Conservation (phyloP, 352 stramenopile genomes). For the Thalassiosira mediterranea region DNA sequence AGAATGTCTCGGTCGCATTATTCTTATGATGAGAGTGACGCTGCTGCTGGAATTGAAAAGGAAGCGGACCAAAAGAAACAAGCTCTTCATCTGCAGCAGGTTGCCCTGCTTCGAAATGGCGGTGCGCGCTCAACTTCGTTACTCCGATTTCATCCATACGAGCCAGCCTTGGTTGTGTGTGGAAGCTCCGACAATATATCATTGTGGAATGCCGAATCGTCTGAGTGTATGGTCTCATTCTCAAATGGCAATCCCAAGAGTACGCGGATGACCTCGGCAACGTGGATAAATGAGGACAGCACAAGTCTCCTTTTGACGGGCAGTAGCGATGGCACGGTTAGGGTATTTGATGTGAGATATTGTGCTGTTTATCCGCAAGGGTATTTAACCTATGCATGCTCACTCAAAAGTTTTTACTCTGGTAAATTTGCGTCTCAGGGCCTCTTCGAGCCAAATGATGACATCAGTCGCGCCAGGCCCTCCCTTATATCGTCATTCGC, state of each 20-base stretch:
- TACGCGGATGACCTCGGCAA: slow-evolving; percentile 90
- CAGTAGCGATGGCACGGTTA: slow-evolving; percentile 95
- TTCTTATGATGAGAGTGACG: slow-evolving; percentile 44
- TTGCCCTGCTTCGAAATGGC: slow-evolving; percentile 88
- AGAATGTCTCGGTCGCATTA: slow-evolving; percentile 22
- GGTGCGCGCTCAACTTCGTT: slow-evolving; percentile 93
- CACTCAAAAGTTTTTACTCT: no score
- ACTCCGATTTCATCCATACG: slow-evolving; percentile 96
- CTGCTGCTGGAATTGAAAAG: slow-evolving; percentile 42
- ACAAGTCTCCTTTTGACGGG: slow-evolving; percentile 93
- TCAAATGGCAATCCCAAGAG: slow-evolving; percentile 74
- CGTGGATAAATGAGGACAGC: slow-evolving; percentile 95
- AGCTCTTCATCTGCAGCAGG: slow-evolving; percentile 89
- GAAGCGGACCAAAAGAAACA: slow-evolving; percentile 58
- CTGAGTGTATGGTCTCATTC: slow-evolving; percentile 58
- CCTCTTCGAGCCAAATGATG: slow-evolving; percentile 73
- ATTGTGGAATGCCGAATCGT: slow-evolving; percentile 93
- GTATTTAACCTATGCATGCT: no score
- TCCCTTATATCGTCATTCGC: slow-evolving; percentile 91
- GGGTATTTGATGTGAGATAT: slow-evolving; percentile 95
- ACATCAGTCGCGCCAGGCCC: slow-evolving; percentile 64
- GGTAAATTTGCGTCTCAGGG: no score
- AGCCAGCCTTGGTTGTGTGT: slow-evolving; percentile 92
- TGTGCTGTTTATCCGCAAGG: no score
- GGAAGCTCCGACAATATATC: slow-evolving; percentile 93